Percentiles rank a stretch among this genome's conserved stretches.
phyloP scores from a whole-genome alignment of 345 rosid species.

The Chamaenerion angustifolium region DNA sequence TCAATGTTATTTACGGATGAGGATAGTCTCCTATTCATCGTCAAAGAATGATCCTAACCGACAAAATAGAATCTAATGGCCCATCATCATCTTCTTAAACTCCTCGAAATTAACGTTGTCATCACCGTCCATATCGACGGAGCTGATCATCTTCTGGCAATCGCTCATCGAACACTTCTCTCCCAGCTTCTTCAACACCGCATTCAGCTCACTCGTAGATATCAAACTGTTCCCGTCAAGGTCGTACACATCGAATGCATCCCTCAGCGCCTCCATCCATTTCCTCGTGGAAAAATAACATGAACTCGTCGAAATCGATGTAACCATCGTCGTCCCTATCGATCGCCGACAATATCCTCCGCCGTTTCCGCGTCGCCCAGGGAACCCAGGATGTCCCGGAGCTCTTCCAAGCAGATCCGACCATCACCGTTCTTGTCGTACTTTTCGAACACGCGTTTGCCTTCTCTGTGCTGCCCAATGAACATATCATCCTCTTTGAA shows the following conservation, averaged over 20 bases:
- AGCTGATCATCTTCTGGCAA: conserved; percentile 69
- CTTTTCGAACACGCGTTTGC: conserved; percentile 36
- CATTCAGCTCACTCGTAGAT: conserved; percentile 61
- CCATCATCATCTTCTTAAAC: no score
- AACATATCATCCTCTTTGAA: neutral
- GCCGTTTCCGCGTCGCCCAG: conserved; percentile 31
- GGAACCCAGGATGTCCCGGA: conserved; percentile 31
- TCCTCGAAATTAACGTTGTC: no score
- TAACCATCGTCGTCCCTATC: conserved; percentile 75
- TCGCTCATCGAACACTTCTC: conserved; percentile 55
- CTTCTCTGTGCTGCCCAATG: conserved; percentile 23
- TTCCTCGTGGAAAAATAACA: no score
- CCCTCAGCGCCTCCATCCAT: conserved; percentile 35
- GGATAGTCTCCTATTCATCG: no score
- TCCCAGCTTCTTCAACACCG: conserved; percentile 63
- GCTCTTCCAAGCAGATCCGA: conserved; percentile 60
- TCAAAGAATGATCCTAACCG: no score
- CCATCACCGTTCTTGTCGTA: conserved; percentile 91
- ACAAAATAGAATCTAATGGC: no score
- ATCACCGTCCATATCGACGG: no score
- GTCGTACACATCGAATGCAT: conserved; percentile 68
- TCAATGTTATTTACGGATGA: no score
- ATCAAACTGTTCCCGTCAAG: conserved; percentile 64
- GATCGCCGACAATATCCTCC: conserved; percentile 43
- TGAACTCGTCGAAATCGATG: no score